These are phyloP conservation scores for Aspergillus avenaceus DNA, from an alignment of 495 filamentous ascomycete species.

Conservation along the genomic window DNA sequence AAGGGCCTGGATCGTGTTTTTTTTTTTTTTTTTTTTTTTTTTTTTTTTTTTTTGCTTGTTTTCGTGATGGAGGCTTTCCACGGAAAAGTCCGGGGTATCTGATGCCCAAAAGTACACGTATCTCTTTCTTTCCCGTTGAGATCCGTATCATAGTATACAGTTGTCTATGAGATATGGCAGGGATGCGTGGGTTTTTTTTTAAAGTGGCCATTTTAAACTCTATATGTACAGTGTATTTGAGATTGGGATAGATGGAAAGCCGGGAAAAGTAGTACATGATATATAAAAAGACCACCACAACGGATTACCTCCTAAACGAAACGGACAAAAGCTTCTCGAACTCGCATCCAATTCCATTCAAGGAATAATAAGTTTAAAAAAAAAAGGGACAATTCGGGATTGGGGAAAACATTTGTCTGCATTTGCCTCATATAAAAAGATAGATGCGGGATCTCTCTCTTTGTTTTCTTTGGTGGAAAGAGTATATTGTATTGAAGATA, in stretches of 20 bases:
- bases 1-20: no score
- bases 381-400: no score
- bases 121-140: neutral
- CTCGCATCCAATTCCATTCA: no score
- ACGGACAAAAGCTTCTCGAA: no score
- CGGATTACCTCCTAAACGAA: slow-evolving; percentile 16
- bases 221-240: slow-evolving; percentile 44
- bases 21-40: no score
- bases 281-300: slow-evolving; percentile 29
- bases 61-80: no score
- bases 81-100: slow-evolving; percentile 5
- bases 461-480: neutral
- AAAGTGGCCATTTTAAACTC: slow-evolving; percentile 38
- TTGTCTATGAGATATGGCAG: slow-evolving; percentile 1
- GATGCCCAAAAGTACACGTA: slow-evolving; percentile 5
- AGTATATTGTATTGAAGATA: no score
- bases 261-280: slow-evolving; percentile 26
- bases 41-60: no score
- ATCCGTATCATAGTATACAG: neutral
- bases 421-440: slow-evolving; percentile 1
- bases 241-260: slow-evolving; percentile 17
- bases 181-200: slow-evolving; percentile 6
- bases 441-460: no score
- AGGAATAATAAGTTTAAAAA: slow-evolving; percentile 1
- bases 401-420: no score